These are phyloP conservation scores for Cryptosporidium meleagridis DNA, from an alignment of 169 alveolate genomes.

Conservation along the genomic window DNA sequence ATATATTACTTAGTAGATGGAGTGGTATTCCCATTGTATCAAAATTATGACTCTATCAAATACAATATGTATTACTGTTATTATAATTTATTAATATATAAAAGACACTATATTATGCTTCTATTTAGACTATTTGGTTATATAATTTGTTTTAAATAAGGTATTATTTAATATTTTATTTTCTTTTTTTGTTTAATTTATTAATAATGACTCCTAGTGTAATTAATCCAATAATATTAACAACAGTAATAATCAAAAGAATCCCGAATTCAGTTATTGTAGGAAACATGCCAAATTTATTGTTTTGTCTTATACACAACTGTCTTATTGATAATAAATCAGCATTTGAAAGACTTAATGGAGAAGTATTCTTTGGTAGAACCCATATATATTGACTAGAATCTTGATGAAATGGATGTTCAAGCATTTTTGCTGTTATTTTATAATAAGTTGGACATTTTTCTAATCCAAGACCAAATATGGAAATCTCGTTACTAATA, in stretches of 20 bases:
- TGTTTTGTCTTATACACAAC: conserved; percentile 32
- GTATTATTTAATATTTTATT: neutral
- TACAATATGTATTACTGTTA: neutral
- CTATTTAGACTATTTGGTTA: neutral
- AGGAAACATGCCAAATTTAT: conserved; percentile 65
- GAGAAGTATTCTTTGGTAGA: conserved; percentile 15
- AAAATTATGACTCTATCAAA: neutral
- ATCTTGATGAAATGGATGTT: conserved; percentile 40
- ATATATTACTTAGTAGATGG: conserved; percentile 51
- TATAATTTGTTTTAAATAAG: neutral
- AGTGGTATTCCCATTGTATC: conserved; percentile 66
- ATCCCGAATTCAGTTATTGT: conserved; percentile 1
- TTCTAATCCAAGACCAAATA: conserved; percentile 24
- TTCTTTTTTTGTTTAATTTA: neutral
- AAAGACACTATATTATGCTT: neutral
- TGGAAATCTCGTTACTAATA: neutral
- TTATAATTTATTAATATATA: neutral
- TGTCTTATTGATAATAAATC: conserved; percentile 22
- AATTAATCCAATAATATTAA: conserved; percentile 6
- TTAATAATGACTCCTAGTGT: neutral
- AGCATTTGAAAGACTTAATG: conserved; percentile 4
- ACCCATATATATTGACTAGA: conserved; percentile 41
- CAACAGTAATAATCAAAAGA: conserved; percentile 1
- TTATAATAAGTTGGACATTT: conserved; percentile 20
- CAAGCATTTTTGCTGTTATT: conserved; percentile 1